These are phyloP conservation scores for Phytophthora pisi DNA, from an alignment of 352 stramenopile species.

Conservation along the genomic window DNA sequence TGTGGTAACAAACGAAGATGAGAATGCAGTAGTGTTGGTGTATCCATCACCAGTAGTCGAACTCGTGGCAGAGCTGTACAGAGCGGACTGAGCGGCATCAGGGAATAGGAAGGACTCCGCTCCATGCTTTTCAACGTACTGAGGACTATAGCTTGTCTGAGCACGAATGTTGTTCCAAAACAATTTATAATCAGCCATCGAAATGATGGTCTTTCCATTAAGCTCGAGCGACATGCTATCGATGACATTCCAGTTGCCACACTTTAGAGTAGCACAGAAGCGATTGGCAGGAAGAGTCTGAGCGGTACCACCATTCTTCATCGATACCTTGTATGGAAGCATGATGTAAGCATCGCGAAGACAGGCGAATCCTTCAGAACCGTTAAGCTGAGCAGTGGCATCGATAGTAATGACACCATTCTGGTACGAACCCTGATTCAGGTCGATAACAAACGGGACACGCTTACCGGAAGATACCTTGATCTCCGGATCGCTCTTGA, in stretches of 20 bases:
- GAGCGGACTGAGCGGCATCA: neutral
- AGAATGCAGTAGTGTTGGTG: neutral
- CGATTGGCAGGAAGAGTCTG: neutral
- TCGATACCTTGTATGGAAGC: slow-evolving; percentile 9
- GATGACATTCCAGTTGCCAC: no score
- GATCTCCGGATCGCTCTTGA: no score
- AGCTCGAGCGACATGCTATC: no score
- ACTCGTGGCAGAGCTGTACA: neutral
- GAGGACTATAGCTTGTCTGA: neutral
- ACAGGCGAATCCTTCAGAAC: neutral
- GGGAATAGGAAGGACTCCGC: neutral
- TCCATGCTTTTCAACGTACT: neutral
- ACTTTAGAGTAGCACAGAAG: neutral
- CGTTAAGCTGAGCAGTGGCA: slow-evolving; percentile 6
- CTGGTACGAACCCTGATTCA: neutral
- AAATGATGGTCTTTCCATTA: no score
- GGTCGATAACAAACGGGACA: neutral
- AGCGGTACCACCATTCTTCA: slow-evolving; percentile 8
- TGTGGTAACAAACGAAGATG: neutral
- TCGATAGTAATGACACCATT: slow-evolving; percentile 11
- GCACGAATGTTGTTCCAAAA: slow-evolving; percentile 1
- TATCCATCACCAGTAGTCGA: slow-evolving; percentile 13
- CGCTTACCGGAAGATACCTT: no score
- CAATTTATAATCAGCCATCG: neutral
- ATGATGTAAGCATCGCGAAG: slow-evolving; percentile 7